Conservation (phyloP, 2,329 filamentous ascomycete species). For the Alternaria sp. region DNA sequence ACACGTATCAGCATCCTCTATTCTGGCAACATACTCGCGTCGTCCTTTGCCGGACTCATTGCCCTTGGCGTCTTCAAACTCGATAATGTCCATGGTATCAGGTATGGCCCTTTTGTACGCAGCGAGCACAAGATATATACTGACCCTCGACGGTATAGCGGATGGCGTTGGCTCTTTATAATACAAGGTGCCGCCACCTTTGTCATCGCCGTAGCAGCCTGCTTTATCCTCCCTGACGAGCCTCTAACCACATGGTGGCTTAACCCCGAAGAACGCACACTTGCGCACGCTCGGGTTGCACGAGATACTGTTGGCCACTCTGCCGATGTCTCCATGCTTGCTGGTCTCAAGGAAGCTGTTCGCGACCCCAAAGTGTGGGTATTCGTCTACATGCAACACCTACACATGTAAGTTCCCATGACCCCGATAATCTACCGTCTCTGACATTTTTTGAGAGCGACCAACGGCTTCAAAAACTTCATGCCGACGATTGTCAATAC, state of each 20-base stretch:
- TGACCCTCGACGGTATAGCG: too few species aligned
- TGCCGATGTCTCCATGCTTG: slow-evolving; percentile 24
- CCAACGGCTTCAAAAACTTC: slow-evolving; percentile 48
- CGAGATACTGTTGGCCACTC: too few species aligned
- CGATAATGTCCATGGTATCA: slow-evolving; percentile 28
- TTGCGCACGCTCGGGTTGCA: too few species aligned
- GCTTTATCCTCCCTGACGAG: slow-evolving; percentile 50
- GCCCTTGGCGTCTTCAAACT: slow-evolving; percentile 28
- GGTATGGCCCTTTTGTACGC: neutral
- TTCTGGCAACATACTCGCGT: slow-evolving; percentile 25
- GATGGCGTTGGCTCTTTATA: slow-evolving; percentile 28
- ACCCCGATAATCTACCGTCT: slow-evolving; percentile 63
- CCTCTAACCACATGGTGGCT: slow-evolving; percentile 56
- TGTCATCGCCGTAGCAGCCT: slow-evolving; percentile 28
- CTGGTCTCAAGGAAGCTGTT: slow-evolving; percentile 58
- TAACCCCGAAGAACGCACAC: slow-evolving; percentile 54
- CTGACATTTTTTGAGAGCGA: neutral
- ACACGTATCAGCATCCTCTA: slow-evolving; percentile 25
- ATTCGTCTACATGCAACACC: slow-evolving; percentile 52
- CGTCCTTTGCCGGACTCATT: slow-evolving; percentile 26
- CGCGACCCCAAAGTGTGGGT: slow-evolving; percentile 63
- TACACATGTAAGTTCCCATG: slow-evolving; percentile 57
- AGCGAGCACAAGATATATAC: slow-evolving; percentile 2
- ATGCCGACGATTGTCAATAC: slow-evolving; percentile 60
- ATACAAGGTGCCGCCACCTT: slow-evolving; percentile 40